These are phyloP conservation scores for Cladophialophora exuberans DNA, from an alignment of 2,329 filamentous ascomycete species.

Conservation along the genomic window DNA sequence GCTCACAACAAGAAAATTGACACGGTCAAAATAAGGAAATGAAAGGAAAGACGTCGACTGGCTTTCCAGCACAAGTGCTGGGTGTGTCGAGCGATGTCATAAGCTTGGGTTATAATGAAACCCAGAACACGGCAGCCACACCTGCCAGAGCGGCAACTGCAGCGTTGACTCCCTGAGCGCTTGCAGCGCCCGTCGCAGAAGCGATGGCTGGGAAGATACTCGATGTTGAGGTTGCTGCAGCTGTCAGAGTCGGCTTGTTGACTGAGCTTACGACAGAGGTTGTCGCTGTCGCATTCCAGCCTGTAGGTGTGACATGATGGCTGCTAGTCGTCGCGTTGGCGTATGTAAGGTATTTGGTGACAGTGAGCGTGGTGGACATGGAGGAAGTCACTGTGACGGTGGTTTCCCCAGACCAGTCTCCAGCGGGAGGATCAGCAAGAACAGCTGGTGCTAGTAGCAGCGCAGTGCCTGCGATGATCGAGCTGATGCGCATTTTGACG, in stretches of 20 bases:
- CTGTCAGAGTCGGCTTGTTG: constrained; percentile 22
- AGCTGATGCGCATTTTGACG: constrained; percentile 28
- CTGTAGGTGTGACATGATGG: constrained; percentile 8
- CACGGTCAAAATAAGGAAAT: constrained; percentile 26
- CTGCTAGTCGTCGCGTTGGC: constrained; percentile 18
- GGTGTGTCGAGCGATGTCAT: constrained; percentile 11
- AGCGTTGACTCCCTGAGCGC: constrained; percentile 22
- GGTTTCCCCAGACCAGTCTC: constrained; percentile 21
- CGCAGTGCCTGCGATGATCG: constrained; percentile 18
- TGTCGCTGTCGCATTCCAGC: constrained; percentile 16
- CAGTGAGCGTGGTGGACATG: constrained; percentile 25
- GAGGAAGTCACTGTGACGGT: constrained; percentile 26
- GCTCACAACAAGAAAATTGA: constrained; percentile 26
- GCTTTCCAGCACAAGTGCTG: constrained; percentile 6
- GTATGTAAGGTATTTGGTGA: constrained; percentile 28
- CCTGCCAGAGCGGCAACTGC: constrained; percentile 30
- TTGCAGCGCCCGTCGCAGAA: constrained; percentile 27
- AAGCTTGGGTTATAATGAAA: constrained; percentile 23
- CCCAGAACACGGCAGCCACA: constrained; percentile 27
- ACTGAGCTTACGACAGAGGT: constrained; percentile 7
- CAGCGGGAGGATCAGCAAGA: constrained; percentile 15
- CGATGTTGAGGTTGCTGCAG: constrained; percentile 10
- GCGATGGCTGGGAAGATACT: constrained; percentile 22
- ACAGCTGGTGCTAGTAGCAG: constrained; percentile 20
- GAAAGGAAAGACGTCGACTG: constrained; percentile 15